A percentile compares a stretch with the other conserved stretches of the same genome.
These are phyloP conservation scores for Ziziphus jujuba DNA, from an alignment of 306 rosid species.

Conservation along the genomic window DNA sequence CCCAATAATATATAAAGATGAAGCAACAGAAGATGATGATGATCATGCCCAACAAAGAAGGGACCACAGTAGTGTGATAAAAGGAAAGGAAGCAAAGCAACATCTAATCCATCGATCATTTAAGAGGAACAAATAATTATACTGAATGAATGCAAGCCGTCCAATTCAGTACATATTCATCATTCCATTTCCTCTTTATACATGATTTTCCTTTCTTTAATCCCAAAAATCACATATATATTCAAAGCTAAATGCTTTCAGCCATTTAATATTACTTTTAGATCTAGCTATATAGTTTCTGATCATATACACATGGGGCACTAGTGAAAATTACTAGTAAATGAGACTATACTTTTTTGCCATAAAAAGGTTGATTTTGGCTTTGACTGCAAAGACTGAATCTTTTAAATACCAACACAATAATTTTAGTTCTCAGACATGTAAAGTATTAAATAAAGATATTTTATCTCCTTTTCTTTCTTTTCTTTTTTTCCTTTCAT, in stretches of 20 bases:
- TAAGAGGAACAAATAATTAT: conserved; percentile 18
- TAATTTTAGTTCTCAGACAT: too few species aligned
- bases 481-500: too few species aligned
- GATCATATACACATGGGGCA: background rate
- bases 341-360: too few species aligned
- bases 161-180: background rate
- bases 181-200: conserved; percentile 20
- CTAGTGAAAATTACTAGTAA: background rate
- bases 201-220: background rate
- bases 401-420: background rate
- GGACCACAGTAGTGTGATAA: conserved; percentile 40
- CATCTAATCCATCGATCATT: conserved; percentile 8
- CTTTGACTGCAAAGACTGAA: background rate
- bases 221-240: conserved; percentile 19
- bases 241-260: conserved; percentile 40
- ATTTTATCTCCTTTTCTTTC: too few species aligned
- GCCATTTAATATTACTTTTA: conserved; percentile 16
- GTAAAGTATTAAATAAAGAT: too few species aligned
- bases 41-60: conserved; percentile 41
- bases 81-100: background rate
- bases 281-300: conserved; percentile 12
- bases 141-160: conserved; percentile 28
- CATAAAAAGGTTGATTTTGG: background rate
- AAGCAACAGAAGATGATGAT: conserved; percentile 9
- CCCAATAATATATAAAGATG: background rate